A percentile compares a stretch with the other conserved stretches of the same genome.
These are phyloP conservation scores for Aspergillus steynii DNA, from an alignment of 495 filamentous ascomycete species.

Conservation along the genomic window DNA sequence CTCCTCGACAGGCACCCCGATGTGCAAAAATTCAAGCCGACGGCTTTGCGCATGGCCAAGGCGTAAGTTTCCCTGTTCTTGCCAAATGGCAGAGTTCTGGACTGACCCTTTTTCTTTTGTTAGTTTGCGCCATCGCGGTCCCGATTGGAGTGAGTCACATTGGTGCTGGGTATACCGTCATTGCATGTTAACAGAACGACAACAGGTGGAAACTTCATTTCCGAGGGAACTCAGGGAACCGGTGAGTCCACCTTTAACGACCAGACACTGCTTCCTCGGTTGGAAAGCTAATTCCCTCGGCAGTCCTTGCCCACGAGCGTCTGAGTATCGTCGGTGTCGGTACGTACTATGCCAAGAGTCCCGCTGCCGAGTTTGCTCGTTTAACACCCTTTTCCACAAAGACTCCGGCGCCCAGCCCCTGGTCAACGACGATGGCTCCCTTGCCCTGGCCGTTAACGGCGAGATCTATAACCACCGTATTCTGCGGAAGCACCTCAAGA, in stretches of 20 bases:
- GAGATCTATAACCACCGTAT: conserved; percentile 99
- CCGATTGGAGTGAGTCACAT: conserved; percentile 91
- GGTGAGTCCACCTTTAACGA: conserved; percentile 26
- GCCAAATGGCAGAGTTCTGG: conserved; percentile 26
- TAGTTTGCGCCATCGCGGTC: conserved; percentile 92
- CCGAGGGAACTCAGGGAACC: conserved; percentile 77
- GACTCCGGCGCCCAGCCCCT: conserved; percentile 95
- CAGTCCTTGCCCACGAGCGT: conserved; percentile 96
- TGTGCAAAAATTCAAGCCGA: conserved; percentile 95
- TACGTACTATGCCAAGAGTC: conserved; percentile 46
- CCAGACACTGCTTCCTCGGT: conserved; percentile 1
- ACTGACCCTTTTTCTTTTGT: conserved; percentile 36
- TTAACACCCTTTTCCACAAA: conserved; percentile 36
- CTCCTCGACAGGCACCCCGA: conserved; percentile 73
- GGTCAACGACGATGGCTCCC: conserved; percentile 82
- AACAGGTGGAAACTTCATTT: conserved; percentile 83
- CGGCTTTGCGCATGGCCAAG: conserved; percentile 93
- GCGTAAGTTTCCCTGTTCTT: conserved; percentile 60
- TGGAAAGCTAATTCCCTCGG: conserved; percentile 29
- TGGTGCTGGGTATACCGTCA: conserved; percentile 7
- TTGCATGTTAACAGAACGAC: conserved; percentile 16
- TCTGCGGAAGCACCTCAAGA: conserved; percentile 79
- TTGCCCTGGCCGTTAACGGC: conserved; percentile 95
- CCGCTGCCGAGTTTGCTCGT: conserved; percentile 1
- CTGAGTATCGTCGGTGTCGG: conserved; percentile 97